Conservation (phyloP, 1,284 basidiomycete species). For the Ceratobasidium theobromae region DNA sequence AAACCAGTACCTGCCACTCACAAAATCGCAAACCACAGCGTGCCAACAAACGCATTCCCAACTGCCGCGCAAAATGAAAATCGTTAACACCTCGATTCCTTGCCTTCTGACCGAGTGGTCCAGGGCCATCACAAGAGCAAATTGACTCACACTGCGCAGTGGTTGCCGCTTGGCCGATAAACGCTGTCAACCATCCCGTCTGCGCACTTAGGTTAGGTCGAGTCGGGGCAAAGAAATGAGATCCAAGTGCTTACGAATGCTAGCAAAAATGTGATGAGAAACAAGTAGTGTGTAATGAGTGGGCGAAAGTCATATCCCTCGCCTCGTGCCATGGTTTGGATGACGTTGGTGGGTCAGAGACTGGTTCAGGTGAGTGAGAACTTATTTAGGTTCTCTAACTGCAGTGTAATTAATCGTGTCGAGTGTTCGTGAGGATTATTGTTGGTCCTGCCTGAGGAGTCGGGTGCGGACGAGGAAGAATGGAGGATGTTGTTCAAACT, state of each 20-base stretch:
- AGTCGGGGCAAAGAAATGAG: conserved; percentile 6
- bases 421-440: too few relatives aligned
- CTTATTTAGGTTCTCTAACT: too few relatives aligned
- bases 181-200: conserved; percentile 91
- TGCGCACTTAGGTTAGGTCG: conserved; percentile 41
- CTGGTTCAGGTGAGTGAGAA: too few relatives aligned
- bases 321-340: conserved; percentile 34
- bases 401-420: too few relatives aligned
- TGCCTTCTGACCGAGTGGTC: too few relatives aligned
- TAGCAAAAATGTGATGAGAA: conserved; percentile 75
- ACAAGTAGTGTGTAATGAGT: conserved; percentile 49
- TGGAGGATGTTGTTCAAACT: background rate
- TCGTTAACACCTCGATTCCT: conserved; percentile 36
- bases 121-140: conserved; percentile 36
- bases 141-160: conserved; percentile 60
- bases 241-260: conserved; percentile 61
- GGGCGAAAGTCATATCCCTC: conserved; percentile 38
- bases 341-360: background rate
- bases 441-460: conserved; percentile 20
- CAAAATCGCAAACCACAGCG: conserved; percentile 91
- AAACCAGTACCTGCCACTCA: conserved; percentile 28
- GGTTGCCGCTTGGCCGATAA: conserved; percentile 76
- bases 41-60: conserved; percentile 53
- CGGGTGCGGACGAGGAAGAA: background rate
- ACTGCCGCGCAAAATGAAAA: conserved; percentile 36